A percentile compares a stretch with the other conserved stretches of the same genome.
Conservation (phyloP, 2,329 filamentous ascomycete species). For the Sphaceloma murrayae region DNA sequence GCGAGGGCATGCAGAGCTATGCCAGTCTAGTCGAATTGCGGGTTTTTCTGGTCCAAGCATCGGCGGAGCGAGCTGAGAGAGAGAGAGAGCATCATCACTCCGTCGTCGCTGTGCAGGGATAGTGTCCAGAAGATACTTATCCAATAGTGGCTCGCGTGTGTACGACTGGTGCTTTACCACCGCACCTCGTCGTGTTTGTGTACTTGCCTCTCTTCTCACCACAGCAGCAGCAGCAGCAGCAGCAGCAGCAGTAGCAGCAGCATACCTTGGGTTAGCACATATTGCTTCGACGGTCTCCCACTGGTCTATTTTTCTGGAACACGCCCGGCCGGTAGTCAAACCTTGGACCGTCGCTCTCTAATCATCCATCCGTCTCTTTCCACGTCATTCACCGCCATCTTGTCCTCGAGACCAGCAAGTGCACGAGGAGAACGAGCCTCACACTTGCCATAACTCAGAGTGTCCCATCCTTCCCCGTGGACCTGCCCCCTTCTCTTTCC, state of each 20-base stretch:
- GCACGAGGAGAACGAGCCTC: too few relatives aligned
- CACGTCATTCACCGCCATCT: conserved; percentile 13
- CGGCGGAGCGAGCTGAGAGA: not conserved
- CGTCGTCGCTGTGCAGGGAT: not conserved
- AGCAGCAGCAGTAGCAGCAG: too few relatives aligned
- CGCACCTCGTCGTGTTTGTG: conserved; percentile 6
- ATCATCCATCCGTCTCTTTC: conserved; percentile 14
- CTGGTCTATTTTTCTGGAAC: conserved; percentile 13
- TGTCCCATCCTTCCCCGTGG: not conserved
- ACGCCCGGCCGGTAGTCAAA: conserved; percentile 9
- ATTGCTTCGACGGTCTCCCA: not conserved
- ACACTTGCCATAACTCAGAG: too few relatives aligned
- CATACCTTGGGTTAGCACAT: too few relatives aligned
- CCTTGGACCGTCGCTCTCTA: conserved; percentile 10
- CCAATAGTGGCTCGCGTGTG: not conserved
- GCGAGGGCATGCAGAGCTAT: not conserved
- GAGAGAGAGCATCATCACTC: conserved; percentile 2
- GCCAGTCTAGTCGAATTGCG: not conserved
- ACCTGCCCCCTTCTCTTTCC: not conserved
- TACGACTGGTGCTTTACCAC: not conserved
- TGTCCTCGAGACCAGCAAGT: conserved; percentile 12
- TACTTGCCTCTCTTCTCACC: too few relatives aligned
- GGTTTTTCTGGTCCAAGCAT: conserved; percentile 8
- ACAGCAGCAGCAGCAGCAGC: too few relatives aligned
- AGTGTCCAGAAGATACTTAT: conserved; percentile 8